phyloP scores from a whole-genome alignment of 129 eudicot species.

The Artemisia argyi region DNA sequence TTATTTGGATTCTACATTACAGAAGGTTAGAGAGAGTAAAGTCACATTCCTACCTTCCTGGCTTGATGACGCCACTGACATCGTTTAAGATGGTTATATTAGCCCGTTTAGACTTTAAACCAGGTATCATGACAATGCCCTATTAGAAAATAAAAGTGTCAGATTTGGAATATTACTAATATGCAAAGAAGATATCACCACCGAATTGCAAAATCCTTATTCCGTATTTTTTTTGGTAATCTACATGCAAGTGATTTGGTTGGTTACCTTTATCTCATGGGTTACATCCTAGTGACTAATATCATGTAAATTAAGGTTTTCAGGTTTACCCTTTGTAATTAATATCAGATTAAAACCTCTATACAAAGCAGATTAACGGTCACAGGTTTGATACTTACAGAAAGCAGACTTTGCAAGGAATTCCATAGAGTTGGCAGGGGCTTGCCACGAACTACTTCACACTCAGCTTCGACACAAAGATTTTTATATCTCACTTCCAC shows the following conservation, averaged over 20 bases:
- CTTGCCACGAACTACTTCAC: slow-evolving; percentile 62
- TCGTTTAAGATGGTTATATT: slow-evolving; percentile 49
- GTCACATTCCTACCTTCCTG: slow-evolving; percentile 58
- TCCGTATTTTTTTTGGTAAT: neutral
- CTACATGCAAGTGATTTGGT: neutral
- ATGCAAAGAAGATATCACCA: neutral
- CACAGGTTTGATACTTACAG: slow-evolving; percentile 29
- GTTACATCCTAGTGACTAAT: no score
- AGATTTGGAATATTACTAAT: neutral
- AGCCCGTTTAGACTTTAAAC: slow-evolving; percentile 48
- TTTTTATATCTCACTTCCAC: slow-evolving; percentile 51
- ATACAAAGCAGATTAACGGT: no score
- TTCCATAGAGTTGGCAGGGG: slow-evolving; percentile 71
- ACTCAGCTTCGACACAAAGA: slow-evolving; percentile 49
- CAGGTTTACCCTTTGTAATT: no score
- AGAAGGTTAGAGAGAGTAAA: neutral
- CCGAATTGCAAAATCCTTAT: neutral
- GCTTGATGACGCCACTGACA: slow-evolving; percentile 74
- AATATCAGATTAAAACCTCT: no score
- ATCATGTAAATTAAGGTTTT: no score
- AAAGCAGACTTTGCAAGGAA: slow-evolving; percentile 36
- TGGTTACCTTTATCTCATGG: neutral
- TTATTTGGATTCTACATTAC: neutral
- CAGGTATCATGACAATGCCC: slow-evolving; percentile 48
- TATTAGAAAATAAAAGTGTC: slow-evolving; percentile 15